These are phyloP conservation scores for Phytophthora podocarpi DNA, from an alignment of 352 stramenopile species.

Conservation along the genomic window DNA sequence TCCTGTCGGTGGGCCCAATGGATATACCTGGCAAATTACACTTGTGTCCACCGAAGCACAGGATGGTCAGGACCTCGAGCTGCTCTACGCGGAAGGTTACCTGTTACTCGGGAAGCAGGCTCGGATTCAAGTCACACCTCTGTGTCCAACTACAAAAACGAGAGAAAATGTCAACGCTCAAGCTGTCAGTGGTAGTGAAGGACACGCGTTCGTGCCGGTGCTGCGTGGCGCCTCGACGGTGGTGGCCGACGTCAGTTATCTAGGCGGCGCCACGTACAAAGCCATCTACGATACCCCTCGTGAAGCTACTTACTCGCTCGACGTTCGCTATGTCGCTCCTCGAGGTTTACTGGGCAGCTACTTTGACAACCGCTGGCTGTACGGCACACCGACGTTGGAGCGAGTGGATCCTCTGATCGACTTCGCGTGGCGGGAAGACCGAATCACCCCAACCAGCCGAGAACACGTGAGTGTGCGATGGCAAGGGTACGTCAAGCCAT, in stretches of 20 bases:
- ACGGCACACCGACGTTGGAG: constrained; percentile 79
- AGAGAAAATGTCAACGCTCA: constrained; percentile 39
- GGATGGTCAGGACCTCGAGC: constrained; percentile 42
- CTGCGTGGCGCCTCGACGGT: constrained; percentile 58
- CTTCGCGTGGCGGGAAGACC: constrained; percentile 90
- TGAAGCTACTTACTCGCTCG: constrained; percentile 86
- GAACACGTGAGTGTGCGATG: constrained; percentile 96
- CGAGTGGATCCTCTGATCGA: constrained; percentile 90
- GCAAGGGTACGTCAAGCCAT: constrained; percentile 91
- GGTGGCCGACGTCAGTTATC: constrained; percentile 67
- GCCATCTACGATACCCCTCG: constrained; percentile 90
- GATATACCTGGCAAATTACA: constrained; percentile 87
- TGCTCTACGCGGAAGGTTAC: constrained; percentile 87
- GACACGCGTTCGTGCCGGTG: constrained; percentile 72
- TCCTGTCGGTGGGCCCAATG: constrained; percentile 41
- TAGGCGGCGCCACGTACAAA: constrained; percentile 78
- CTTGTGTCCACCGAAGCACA: constrained; percentile 69
- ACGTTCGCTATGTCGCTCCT: constrained; percentile 72
- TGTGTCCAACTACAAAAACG: constrained; percentile 52
- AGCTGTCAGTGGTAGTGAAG: constrained; percentile 56
- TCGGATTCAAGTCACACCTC: constrained; percentile 40
- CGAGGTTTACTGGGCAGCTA: constrained; percentile 92
- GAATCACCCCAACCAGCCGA: constrained; percentile 90
- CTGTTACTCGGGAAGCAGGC: constrained; percentile 56
- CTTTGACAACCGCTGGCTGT: constrained; percentile 97